Conservation (phyloP, 345 rosid genomes). For the Geranium brycei region DNA sequence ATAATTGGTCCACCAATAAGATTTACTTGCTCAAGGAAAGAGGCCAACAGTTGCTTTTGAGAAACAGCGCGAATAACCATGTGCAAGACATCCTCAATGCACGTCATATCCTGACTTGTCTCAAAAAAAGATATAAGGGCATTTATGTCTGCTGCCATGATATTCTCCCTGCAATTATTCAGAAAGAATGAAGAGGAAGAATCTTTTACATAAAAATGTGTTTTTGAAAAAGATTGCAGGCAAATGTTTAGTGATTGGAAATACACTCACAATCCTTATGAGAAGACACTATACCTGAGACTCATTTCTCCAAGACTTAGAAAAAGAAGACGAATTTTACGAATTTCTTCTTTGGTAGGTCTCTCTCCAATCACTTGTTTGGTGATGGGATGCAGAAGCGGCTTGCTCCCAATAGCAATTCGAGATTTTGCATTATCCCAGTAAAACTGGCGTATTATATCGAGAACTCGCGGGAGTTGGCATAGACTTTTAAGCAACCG, state of each 20-base stretch:
- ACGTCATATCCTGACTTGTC: slow-evolving; percentile 77
- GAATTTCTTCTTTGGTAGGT: slow-evolving; percentile 71
- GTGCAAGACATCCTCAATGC: slow-evolving; percentile 86
- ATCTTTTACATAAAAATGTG: neutral
- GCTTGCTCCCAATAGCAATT: slow-evolving; percentile 55
- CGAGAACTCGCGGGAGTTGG: slow-evolving; percentile 64
- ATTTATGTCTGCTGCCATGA: slow-evolving; percentile 54
- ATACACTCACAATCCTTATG: neutral
- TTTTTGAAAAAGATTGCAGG: neutral
- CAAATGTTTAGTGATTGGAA: neutral
- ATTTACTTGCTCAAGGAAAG: slow-evolving; percentile 84
- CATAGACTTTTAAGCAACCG: slow-evolving; percentile 64
- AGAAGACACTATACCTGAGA: slow-evolving; percentile 42
- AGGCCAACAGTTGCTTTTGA: slow-evolving; percentile 52
- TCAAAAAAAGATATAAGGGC: slow-evolving; percentile 72
- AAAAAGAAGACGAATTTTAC: slow-evolving; percentile 82
- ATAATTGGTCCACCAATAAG: slow-evolving; percentile 68
- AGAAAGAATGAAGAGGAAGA: slow-evolving; percentile 5
- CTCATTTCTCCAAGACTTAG: slow-evolving; percentile 97
- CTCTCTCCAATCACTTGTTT: slow-evolving; percentile 53
- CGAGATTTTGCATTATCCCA: slow-evolving; percentile 65
- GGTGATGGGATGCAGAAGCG: slow-evolving; percentile 61
- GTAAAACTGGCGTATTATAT: slow-evolving; percentile 64
- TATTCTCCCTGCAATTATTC: slow-evolving; percentile 52
- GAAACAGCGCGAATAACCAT: slow-evolving; percentile 86